Evolutionary conservation across 2,329 filamentous ascomycete species (phyloP), one percentile per base, ranked within the genome.

Genomic region (Pyrenochaeta sp.): DNA sequence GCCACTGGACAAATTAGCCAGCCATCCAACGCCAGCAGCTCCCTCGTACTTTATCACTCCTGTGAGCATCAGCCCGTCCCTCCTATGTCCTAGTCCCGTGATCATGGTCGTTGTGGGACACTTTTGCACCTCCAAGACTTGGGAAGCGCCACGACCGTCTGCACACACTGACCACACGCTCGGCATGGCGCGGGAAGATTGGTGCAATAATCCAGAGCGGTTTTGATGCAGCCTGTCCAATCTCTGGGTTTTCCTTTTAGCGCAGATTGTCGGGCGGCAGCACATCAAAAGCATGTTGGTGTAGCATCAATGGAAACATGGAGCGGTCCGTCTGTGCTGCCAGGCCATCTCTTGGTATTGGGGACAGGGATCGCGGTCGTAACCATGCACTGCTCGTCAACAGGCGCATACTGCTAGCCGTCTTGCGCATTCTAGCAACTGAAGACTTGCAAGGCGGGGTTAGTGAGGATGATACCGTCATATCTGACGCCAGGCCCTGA

Each of bases 1-100:
- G 54, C 61, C 61, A 58, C 28, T 30, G 28, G 28, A 5, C 64
- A 68, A 28, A 64, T 64, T 66, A 71, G 62, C 62, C 67, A 52
- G 59, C 54, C 68, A 54, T 53, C 46, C 62, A 65, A 50, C 55
- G 46, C 63, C 61, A 62, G 52, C 57, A 56, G 60, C 54, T 56
- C 52, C 58, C 55, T 61, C 44, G 54, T 42, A 56, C 47, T 62
- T 55, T 61, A 45, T 62, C 62, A 60, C 28, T 40, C 5, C 6
- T 40, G 37, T 5, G 13, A 46, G 25, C 22, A 61, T 58, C 8
- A n/a, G n/a, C 13, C 53, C 52, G 59, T 51, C 58, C 53, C 62
- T 65, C 42, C 58, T 47, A 37, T 52, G 51, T 30, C 50, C 50
- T 47, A 54, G 54, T 62, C 62, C 64, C 64, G 55, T 61, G 54